A percentile compares a stretch with the other conserved stretches of the same genome.
phyloP scores from a whole-genome alignment of 1,284 basidiomycete genomes.

The Thelephora terrestris region DNA sequence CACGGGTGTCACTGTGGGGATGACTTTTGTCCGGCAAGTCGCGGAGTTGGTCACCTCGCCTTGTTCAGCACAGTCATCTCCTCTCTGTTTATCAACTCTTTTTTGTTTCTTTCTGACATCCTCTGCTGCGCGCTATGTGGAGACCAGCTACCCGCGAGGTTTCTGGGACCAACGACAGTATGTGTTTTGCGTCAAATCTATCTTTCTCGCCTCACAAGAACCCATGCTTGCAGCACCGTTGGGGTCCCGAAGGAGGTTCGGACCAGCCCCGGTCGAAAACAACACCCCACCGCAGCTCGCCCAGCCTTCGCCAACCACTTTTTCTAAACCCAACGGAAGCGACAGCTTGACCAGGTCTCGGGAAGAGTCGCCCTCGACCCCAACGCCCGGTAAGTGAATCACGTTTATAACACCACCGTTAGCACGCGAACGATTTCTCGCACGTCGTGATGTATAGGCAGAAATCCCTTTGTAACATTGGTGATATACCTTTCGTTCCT shows the following conservation, averaged over 20 bases:
- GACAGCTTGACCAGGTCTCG: constrained; percentile 44
- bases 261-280: constrained; percentile 71
- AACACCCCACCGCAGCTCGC: constrained; percentile 68
- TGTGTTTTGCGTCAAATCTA: constrained; percentile 14
- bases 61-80: constrained; percentile 10
- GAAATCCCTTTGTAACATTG: not conserved
- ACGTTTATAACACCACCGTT: constrained; percentile 1
- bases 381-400: constrained; percentile 23
- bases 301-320: constrained; percentile 76
- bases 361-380: constrained; percentile 33
- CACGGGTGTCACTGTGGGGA: not conserved
- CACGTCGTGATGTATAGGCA: not conserved
- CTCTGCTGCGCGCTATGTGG: constrained; percentile 61
- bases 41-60: not conserved
- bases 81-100: constrained; percentile 8
- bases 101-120: constrained; percentile 12
- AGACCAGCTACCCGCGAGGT: constrained; percentile 78
- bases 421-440: not conserved
- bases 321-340: constrained; percentile 42
- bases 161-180: constrained; percentile 76
- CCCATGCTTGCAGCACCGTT: constrained; percentile 49
- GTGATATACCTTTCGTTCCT: not conserved
- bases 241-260: constrained; percentile 81
- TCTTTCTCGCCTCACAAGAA: constrained; percentile 8
- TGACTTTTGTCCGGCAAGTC: not conserved